Base-by-base conservation (phyloP, 2,329 filamentous ascomycete genomes). In the Claviceps sp. region DNA sequence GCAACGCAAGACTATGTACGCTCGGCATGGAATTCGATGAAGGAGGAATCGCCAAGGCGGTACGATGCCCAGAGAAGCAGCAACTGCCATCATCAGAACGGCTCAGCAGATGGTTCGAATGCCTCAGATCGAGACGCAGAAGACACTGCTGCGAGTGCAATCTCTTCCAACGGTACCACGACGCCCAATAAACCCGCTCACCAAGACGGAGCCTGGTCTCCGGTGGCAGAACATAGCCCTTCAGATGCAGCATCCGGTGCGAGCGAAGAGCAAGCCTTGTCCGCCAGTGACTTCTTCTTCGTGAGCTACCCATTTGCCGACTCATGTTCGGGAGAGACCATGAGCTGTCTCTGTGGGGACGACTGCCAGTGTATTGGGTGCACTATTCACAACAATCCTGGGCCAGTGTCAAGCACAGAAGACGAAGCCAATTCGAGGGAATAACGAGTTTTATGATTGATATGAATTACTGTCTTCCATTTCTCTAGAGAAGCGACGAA, bases 351-450 rank as follows among this genome's bases (percentile, higher is more conserved):
- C 0, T 82, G 79, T 52, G 78, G 78, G 8, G 77, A 81, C 53
- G 76, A 79, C 55, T 82, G 78, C 53, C 68, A 75, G 55, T 82
- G 78, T 56, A 63, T 80, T 2, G 78, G 77, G 4, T 81, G 78
- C 56, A 68, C 72, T 48, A 76, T 80, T 49, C 78, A 81, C 51
- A 68, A 67, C 49, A 66, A 64, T 46, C 57, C 60, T 0, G 60
- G 57, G 11, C 54, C 55, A 13, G 22, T 43, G 49, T 16, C 30
- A 10, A 39, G 16, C 49, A 40, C 11, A n/a, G 10, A 40, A 40
- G 42, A 47, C 13, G 49, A 30, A 3, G 14, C 19, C 19, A 24
- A 43, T 16, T 5, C 16, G 41, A 22, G 19, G 16, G 5, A 24
- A 14, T 42, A 22, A 42, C 19, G 40, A 19, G 10, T 22, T 42